Evolutionary conservation across 495 filamentous ascomycete genomes (phyloP).

Genomic region (Elaphomyces granulatus): DNA sequence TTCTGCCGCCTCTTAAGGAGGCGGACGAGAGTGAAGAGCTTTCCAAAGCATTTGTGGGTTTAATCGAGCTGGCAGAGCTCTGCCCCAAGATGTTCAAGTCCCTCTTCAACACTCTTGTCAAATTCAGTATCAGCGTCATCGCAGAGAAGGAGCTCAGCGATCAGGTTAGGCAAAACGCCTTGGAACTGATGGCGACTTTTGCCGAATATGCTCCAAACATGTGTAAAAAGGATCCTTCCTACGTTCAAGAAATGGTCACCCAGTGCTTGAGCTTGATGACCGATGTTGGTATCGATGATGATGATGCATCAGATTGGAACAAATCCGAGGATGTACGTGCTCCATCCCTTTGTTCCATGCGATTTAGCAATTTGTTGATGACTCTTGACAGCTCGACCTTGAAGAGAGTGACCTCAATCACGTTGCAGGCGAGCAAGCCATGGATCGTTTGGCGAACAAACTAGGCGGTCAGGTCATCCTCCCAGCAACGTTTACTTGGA

Average conservation of each 20-base stretch:
- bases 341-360: slow-evolving; percentile 2
- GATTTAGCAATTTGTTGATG: slow-evolving; percentile 8
- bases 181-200: slow-evolving; percentile 97
- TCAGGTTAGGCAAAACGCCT: slow-evolving; percentile 78
- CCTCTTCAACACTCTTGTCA: slow-evolving; percentile 78
- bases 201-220: slow-evolving; percentile 86
- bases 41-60: slow-evolving; percentile 69
- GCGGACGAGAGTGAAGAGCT: slow-evolving; percentile 76
- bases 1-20: slow-evolving; percentile 85
- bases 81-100: slow-evolving; percentile 93
- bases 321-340: slow-evolving; percentile 72
- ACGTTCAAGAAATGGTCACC: slow-evolving; percentile 92
- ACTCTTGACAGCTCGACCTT: slow-evolving; percentile 51
- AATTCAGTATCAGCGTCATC: slow-evolving; percentile 82
- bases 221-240: slow-evolving; percentile 84
- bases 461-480: slow-evolving; percentile 78
- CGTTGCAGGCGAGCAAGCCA: slow-evolving; percentile 95
- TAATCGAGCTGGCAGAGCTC: slow-evolving; percentile 87
- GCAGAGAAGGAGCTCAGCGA: slow-evolving; percentile 91
- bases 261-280: slow-evolving; percentile 99
- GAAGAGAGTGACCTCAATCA: slow-evolving; percentile 97
- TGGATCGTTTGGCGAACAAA: slow-evolving; percentile 97
- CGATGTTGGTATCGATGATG: slow-evolving; percentile 90
- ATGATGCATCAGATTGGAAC: slow-evolving; percentile 91
- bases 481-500: slow-evolving; percentile 90